phyloP scores from a whole-genome alignment of 805 yeast species.

The Candida insectalens region DNA sequence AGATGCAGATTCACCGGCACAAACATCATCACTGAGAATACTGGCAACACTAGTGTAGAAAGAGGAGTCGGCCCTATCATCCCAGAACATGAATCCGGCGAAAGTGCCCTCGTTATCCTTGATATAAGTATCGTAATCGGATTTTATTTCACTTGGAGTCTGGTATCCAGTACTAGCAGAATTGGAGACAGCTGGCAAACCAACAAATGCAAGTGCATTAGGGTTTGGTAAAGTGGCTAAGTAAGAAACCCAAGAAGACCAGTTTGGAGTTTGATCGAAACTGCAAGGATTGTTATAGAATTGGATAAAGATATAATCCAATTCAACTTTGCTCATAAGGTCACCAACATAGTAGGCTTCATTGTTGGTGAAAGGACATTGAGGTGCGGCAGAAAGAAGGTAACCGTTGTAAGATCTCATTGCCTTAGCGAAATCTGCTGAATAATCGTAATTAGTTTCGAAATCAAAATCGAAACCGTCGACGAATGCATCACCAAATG shows the following conservation, averaged over 20 bases:
- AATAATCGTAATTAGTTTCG: too few species aligned
- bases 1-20: too few species aligned
- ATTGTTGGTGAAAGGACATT: slow-evolving; percentile 83
- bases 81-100: slow-evolving; percentile 81
- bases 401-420: too few species aligned
- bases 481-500: slow-evolving; percentile 63
- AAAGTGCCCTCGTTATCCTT: slow-evolving; percentile 33
- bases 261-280: too few species aligned
- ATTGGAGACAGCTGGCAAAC: slow-evolving; percentile 49
- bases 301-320: slow-evolving; percentile 80
- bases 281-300: slow-evolving; percentile 82
- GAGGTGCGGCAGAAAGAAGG: slow-evolving; percentile 86
- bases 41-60: too few species aligned
- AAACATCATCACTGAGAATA: too few species aligned
- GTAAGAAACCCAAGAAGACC: too few species aligned
- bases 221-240: slow-evolving; percentile 57
- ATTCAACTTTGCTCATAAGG: slow-evolving; percentile 37
- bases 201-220: slow-evolving; percentile 60
- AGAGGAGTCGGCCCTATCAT: too few species aligned
- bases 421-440: too few species aligned
- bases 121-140: slow-evolving; percentile 23
- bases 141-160: slow-evolving; percentile 28
- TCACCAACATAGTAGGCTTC: slow-evolving; percentile 48
- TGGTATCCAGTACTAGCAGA: slow-evolving; percentile 53
- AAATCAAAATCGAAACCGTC: slow-evolving; percentile 82